phyloP scores from a whole-genome alignment of 768 basidiomycete species.

The Neoboletus subvelutipes region DNA sequence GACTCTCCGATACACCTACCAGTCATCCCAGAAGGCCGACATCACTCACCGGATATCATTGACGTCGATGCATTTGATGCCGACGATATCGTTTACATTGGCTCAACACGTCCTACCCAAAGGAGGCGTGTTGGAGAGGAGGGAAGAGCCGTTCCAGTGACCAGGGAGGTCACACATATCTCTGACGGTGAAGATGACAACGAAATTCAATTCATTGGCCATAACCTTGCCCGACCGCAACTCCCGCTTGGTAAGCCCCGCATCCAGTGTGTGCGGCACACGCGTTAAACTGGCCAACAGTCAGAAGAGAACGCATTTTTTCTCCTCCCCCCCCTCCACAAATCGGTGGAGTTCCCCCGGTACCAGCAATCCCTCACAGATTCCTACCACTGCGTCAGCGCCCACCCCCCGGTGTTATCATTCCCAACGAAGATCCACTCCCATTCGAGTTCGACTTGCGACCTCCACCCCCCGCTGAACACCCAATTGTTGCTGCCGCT shows the following conservation, averaged over 20 bases:
- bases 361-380: constrained; percentile 47
- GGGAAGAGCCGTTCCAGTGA: constrained; percentile 18
- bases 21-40: constrained; percentile 13
- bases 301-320: constrained; percentile 30
- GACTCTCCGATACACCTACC: constrained; percentile 8
- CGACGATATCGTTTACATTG: constrained; percentile 31
- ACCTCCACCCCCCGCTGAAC: constrained; percentile 19
- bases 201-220: constrained; percentile 30
- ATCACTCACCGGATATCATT: constrained; percentile 36
- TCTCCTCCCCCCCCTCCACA: constrained; percentile 52
- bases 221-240: constrained; percentile 18
- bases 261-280: neutral
- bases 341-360: constrained; percentile 47
- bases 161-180: constrained; percentile 33
- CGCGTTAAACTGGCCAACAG: constrained; percentile 5
- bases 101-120: constrained; percentile 25
- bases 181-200: constrained; percentile 43
- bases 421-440: constrained; percentile 51
- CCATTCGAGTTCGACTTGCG: constrained; percentile 45
- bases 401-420: constrained; percentile 43
- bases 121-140: constrained; percentile 27
- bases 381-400: constrained; percentile 41
- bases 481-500: constrained; percentile 38
- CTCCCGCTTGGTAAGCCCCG: constrained; percentile 18
- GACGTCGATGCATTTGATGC: constrained; percentile 45